Evolutionary conservation across 352 stramenopile species (phyloP).

Genomic region (Blastocystis sp.): DNA sequence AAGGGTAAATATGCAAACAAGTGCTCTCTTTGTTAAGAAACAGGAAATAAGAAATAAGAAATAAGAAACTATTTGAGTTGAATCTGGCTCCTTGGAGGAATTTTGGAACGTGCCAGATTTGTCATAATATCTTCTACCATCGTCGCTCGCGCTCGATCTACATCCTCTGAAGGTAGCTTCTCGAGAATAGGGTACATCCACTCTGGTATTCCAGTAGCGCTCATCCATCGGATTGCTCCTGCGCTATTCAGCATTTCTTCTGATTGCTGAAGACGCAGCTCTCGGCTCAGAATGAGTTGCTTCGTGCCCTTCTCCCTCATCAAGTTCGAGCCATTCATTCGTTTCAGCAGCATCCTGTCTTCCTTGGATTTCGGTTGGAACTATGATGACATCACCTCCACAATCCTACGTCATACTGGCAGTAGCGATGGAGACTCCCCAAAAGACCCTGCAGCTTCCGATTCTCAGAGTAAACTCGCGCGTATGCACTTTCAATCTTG

Average conservation of each 20-base stretch:
- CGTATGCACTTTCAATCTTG: background rate
- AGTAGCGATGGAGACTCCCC: background rate
- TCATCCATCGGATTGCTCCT: background rate
- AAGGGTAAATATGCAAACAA: constrained; percentile 47
- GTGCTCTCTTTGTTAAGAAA: constrained; percentile 12
- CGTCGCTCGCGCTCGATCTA: background rate
- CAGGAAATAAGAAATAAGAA: background rate
- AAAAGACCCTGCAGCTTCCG: background rate
- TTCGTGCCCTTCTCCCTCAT: background rate
- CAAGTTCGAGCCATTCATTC: background rate
- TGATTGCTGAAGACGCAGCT: background rate
- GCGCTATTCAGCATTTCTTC: background rate
- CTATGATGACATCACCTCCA: background rate
- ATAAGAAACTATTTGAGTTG: background rate
- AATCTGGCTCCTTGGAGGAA: background rate
- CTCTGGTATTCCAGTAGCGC: background rate
- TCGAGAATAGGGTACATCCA: constrained; percentile 33
- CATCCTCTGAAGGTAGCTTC: constrained; percentile 1
- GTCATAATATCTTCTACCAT: constrained; percentile 1
- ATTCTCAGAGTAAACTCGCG: background rate
- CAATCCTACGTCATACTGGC: background rate
- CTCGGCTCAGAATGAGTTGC: background rate
- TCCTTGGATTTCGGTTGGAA: constrained; percentile 13
- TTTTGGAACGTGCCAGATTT: background rate
- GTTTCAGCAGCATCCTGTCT: background rate